A percentile compares a stretch with the other conserved stretches of the same genome.
phyloP scores from a whole-genome alignment of 2,329 filamentous ascomycete species.

The Colletotrichum magnum region DNA sequence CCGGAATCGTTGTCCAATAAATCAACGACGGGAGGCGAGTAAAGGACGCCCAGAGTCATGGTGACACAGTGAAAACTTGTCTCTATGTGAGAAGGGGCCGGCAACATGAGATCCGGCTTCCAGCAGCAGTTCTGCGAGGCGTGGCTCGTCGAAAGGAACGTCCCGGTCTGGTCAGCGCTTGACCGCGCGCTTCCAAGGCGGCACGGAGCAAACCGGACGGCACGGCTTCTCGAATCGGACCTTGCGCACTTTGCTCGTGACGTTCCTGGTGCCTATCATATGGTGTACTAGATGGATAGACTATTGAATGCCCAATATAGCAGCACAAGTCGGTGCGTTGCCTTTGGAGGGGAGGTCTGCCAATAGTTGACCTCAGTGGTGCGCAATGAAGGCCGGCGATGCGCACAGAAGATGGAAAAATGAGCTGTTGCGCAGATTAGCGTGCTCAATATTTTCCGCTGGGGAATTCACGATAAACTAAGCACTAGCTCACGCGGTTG shows the following conservation, averaged over 20 bases:
- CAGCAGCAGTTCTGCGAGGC: not conserved
- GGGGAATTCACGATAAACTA: not conserved
- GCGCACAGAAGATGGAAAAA: not conserved
- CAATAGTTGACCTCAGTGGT: not conserved
- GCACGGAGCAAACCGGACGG: not conserved
- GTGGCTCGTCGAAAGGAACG: not conserved
- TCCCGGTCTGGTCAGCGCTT: too few relatives aligned
- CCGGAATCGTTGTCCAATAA: slow-evolving; percentile 15
- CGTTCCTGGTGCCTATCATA: not conserved
- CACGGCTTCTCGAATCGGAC: not conserved
- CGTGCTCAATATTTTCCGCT: not conserved
- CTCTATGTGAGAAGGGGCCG: not conserved
- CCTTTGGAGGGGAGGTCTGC: not conserved
- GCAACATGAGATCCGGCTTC: slow-evolving; percentile 9
- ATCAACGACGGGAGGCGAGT: slow-evolving; percentile 4
- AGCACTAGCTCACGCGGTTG: slow-evolving; percentile 17
- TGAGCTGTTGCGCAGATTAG: slow-evolving; percentile 10
- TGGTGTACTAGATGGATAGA: not conserved
- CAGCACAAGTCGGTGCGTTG: slow-evolving; percentile 1
- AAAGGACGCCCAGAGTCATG: not conserved
- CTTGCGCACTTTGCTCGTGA: not conserved
- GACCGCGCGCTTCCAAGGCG: not conserved
- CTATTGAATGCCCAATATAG: slow-evolving; percentile 14
- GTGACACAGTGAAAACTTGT: slow-evolving; percentile 5
- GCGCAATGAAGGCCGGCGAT: not conserved